Conservation (phyloP, 208 protist species). For the Phytomonas sp. region DNA sequence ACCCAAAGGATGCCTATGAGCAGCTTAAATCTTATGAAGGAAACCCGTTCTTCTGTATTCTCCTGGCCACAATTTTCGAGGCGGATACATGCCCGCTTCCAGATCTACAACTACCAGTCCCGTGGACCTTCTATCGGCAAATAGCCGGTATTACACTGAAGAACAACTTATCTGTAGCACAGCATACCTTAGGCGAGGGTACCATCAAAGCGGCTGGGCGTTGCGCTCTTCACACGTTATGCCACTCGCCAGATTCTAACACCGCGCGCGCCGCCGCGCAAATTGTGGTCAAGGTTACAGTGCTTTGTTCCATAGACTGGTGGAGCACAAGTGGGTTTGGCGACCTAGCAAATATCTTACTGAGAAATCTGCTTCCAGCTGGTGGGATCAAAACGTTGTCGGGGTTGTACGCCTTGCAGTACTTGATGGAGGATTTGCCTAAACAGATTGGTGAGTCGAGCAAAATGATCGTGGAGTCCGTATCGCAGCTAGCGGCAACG, state of each 20-base stretch:
- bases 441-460: slow-evolving; percentile 64
- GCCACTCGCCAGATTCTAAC: slow-evolving; percentile 37
- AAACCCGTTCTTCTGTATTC: slow-evolving; percentile 77
- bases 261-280: slow-evolving; percentile 70
- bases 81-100: slow-evolving; percentile 39
- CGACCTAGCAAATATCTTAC: slow-evolving; percentile 51
- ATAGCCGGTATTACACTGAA: slow-evolving; percentile 81
- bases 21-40: slow-evolving; percentile 66
- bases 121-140: slow-evolving; percentile 64
- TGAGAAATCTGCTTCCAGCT: slow-evolving; percentile 53
- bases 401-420: slow-evolving; percentile 79
- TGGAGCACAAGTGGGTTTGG: slow-evolving; percentile 47
- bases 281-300: slow-evolving; percentile 77
- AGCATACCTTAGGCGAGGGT: slow-evolving; percentile 57
- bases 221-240: slow-evolving; percentile 41
- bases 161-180: slow-evolving; percentile 63
- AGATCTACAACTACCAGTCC: slow-evolving; percentile 28
- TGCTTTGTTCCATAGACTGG: slow-evolving; percentile 76
- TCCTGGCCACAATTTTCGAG: slow-evolving; percentile 60
- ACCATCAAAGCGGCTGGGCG: slow-evolving; percentile 65
- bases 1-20: slow-evolving; percentile 77
- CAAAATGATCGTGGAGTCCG: slow-evolving; percentile 55
- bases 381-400: slow-evolving; percentile 55
- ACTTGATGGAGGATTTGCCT: slow-evolving; percentile 83
- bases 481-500: slow-evolving; percentile 35